Evolutionary conservation across 352 stramenopile genomes (phyloP), one percentile per base, ranked within the genome.

Genomic region (Phytophthora sp.): DNA sequence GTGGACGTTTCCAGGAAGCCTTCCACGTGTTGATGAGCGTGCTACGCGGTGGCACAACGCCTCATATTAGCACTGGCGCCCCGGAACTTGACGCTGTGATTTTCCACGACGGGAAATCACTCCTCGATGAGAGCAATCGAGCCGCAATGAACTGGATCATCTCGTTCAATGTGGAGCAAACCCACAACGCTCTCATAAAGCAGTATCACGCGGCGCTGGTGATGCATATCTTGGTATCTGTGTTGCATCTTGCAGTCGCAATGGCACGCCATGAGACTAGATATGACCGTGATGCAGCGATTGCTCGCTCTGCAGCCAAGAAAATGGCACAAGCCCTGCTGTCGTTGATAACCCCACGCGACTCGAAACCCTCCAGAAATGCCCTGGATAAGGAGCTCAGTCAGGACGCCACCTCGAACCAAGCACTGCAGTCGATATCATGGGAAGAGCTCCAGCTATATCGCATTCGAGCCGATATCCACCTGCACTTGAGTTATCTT

Each of bases 1-100:
- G 76, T 29, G 82, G 80, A 15, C 76, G 81, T 6, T 81, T 86
- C 31, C 65, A 80, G 7, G 77, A 91, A 60, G 82, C 79, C 3
- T 71, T 89, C 12, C 57, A 64, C 15, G 36, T 75, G 8, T n/a
- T 89, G 4, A 62, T 57, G 4, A 15, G 38, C 2, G 35, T 91
- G 8, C 13, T 90, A 16, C 47, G 41, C 52, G 52, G 42, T 57
- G 57, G 47, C 9, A 16, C 50, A 16, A 73, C 56, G 4, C 57
- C 77, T 23, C 38, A 29, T 27, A 69, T 20, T 45, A 69, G n/a
- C 33, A 71, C 2, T 29, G 50, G 44, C 4, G 24, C 18, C 11
- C 45, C 54, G 2, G 45, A 57, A 8, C 1, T 44, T 18, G 56
- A 67, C 2, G 24, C 27, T 39, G 42, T 63, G 8, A 7, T 44